Evolutionary conservation across 768 basidiomycete species (phyloP), one percentile per base, ranked within the genome.

Genomic region (Pholiota molesta): DNA sequence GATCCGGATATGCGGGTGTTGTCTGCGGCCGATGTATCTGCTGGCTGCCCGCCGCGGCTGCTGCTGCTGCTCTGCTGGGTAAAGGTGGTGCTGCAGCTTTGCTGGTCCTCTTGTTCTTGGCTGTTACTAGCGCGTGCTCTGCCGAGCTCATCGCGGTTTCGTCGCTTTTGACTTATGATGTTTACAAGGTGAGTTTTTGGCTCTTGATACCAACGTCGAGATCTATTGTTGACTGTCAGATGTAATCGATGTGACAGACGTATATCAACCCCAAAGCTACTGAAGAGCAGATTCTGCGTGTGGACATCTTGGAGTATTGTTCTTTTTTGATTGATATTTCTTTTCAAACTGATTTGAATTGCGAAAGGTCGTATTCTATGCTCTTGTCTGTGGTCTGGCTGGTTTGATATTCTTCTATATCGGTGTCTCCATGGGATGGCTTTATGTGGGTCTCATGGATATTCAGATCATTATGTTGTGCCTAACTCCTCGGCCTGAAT

Each of bases 91-190:
- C 93, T 2, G 83, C 85, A 4, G 88, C 91, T 0, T 76, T 97
- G 63, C 84, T 96, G 17, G 73, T 95, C 37, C 80, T 97, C 1
- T 83, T 96, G 33, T 96, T 96, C 81, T 77, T 95, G 72, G 92
- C 93, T 11, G 92, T 95, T 65, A 92, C 92, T 1, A 86, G 88
- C 52, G 69, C 69, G 35, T 91, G 90, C 47, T 88, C 87, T 49
- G 95, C 95, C 13, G 96, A 98, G 75, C 81, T 96, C 60, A 96
- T 98, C 67, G 96, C 95, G 0, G 92, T 95, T 2, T 94, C 93
- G 0, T 86, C 86, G 0, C 70, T 96, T 53, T 70, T 95, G 68
- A 94, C 94, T 0, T 95, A 92, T 68, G 95, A 95, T 72, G 79
- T 95, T 6, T 93, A 94, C 76, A 90, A 90, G 81, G 88, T 86